Evolutionary conservation across 345 rosid genomes (phyloP).

Genomic region (Rhodamnia argentea): DNA sequence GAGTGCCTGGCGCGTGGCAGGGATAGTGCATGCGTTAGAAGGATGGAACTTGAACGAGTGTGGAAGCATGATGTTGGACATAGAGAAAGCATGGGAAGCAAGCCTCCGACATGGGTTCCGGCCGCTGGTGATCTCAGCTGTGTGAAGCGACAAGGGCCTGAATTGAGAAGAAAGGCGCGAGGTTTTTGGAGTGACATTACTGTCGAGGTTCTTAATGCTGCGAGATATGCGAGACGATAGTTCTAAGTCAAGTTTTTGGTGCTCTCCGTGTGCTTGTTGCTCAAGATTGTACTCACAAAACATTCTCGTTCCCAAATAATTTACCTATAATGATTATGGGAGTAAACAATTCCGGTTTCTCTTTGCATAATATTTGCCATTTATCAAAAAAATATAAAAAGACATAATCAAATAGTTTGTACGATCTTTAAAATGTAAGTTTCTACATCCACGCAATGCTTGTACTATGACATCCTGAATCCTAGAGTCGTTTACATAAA

Average conservation of each 20-base stretch:
- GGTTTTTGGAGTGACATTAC: neutral
- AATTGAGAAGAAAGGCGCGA: neutral
- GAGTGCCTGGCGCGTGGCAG: constrained; percentile 54
- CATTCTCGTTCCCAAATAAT: neutral
- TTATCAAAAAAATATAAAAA: no score
- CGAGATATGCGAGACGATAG: no score
- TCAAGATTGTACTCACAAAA: neutral
- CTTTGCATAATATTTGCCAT: no score
- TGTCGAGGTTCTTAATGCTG: neutral
- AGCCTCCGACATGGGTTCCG: constrained; percentile 41
- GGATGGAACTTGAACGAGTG: constrained; percentile 22
- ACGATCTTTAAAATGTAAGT: no score
- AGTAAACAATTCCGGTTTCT: neutral
- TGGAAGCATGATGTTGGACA: constrained; percentile 6
- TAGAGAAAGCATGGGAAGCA: constrained; percentile 30
- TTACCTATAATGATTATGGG: neutral
- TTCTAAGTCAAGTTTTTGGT: neutral
- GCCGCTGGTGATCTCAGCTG: constrained; percentile 11
- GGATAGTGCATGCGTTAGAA: constrained; percentile 35
- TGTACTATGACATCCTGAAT: no score
- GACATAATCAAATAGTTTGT: no score
- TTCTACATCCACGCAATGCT: no score
- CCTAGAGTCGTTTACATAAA: no score
- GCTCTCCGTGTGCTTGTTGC: neutral
- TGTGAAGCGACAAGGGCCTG: neutral